These are phyloP conservation scores for Arctostaphylos glauca DNA, from an alignment of 148 eudicot species.

Conservation along the genomic window DNA sequence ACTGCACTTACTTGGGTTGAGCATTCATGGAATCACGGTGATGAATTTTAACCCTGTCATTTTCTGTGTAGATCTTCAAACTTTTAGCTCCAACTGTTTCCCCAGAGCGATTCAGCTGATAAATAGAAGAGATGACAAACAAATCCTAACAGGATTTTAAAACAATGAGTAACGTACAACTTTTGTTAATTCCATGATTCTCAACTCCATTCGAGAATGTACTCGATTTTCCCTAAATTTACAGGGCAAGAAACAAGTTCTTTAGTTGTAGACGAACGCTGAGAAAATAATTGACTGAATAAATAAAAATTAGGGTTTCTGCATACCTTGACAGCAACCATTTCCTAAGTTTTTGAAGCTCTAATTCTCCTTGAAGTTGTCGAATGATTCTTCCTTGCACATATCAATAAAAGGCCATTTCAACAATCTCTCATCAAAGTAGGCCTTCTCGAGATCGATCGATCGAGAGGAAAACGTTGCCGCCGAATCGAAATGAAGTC, in stretches of 20 bases:
- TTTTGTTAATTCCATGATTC: constrained; percentile 11
- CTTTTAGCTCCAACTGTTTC: constrained; percentile 28
- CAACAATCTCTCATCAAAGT: not conserved
- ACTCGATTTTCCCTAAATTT: constrained; percentile 27
- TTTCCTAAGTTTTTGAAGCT: not conserved
- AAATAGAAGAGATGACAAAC: not conserved
- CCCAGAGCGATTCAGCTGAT: not conserved
- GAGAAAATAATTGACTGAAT: not conserved
- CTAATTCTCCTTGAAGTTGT: not conserved
- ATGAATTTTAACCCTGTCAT: constrained; percentile 19
- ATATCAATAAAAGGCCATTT: not conserved
- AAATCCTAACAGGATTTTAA: not conserved
- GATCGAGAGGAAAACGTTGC: too few species aligned
- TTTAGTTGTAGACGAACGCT: not conserved
- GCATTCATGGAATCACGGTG: constrained; percentile 13
- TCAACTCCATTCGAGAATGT: constrained; percentile 7
- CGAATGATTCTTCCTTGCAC: not conserved
- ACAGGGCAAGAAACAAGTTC: not conserved
- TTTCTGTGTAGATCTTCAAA: constrained; percentile 45
- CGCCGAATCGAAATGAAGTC: too few species aligned
- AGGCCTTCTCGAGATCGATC: too few species aligned
- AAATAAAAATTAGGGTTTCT: constrained; percentile 17
- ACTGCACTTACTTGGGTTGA: constrained; percentile 30
- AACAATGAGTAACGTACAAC: constrained; percentile 1
- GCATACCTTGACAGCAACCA: constrained; percentile 43